A percentile compares a stretch with the other conserved stretches of the same genome.
These are phyloP conservation scores for Sporothrix sp. DNA, from an alignment of 2,329 filamentous ascomycete genomes.

Conservation along the genomic window DNA sequence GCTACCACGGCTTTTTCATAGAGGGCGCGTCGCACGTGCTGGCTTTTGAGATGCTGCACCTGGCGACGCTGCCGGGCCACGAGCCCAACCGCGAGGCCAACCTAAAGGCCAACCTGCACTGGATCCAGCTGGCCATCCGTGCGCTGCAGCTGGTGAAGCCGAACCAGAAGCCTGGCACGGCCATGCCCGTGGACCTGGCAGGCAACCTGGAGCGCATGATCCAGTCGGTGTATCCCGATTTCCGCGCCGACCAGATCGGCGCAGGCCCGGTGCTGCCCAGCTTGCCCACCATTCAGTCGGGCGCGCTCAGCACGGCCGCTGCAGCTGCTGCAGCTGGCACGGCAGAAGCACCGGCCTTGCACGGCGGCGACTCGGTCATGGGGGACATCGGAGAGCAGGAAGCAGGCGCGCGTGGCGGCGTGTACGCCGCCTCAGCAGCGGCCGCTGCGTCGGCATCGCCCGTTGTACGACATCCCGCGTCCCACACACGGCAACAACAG, in stretches of 20 bases:
- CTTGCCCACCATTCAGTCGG: not conserved
- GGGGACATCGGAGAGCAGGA: too few relatives aligned
- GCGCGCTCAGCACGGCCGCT: too few relatives aligned
- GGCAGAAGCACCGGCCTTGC: too few relatives aligned
- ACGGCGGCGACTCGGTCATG: too few relatives aligned
- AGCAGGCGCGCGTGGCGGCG: too few relatives aligned
- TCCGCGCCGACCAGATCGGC: constrained; percentile 9
- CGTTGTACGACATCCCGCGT: too few relatives aligned
- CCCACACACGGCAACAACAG: constrained; percentile 15
- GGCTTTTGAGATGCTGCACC: constrained; percentile 13
- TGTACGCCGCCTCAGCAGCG: too few relatives aligned
- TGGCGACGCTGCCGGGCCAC: not conserved
- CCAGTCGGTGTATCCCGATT: constrained; percentile 16
- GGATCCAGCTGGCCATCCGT: constrained; percentile 14
- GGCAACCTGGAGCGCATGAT: constrained; percentile 15
- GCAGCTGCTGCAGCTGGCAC: not conserved
- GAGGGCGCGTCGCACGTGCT: constrained; percentile 16
- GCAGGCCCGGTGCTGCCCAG: not conserved
- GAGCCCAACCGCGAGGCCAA: too few relatives aligned
- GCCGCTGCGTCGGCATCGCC: not conserved
- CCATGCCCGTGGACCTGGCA: constrained; percentile 8
- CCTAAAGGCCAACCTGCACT: constrained; percentile 15
- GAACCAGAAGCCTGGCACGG: not conserved
- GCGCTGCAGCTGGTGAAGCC: constrained; percentile 11
- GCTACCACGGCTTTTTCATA: constrained; percentile 17